Conservation (phyloP, 768 basidiomycete genomes). For the Leucogyrophana mollusca region DNA sequence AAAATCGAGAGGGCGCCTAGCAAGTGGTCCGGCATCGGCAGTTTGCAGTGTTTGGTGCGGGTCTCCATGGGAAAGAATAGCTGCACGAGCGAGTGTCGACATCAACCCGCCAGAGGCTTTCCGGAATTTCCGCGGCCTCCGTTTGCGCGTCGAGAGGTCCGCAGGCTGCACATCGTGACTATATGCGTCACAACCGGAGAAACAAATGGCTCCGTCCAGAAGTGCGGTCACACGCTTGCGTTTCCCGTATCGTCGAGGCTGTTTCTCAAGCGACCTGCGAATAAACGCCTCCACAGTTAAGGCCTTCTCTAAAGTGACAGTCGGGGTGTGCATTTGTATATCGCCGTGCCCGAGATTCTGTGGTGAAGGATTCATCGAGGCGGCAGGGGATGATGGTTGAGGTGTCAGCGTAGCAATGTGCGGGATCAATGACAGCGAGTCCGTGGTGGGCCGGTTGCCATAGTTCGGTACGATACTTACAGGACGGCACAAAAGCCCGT, state of each 20-base stretch:
- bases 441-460: too few species aligned
- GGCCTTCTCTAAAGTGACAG: too few species aligned
- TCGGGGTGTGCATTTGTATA: too few species aligned
- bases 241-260: background rate
- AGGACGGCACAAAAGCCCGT: too few species aligned
- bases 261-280: constrained; percentile 6
- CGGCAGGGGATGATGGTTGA: constrained; percentile 2
- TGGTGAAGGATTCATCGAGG: background rate
- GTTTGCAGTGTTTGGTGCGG: constrained; percentile 16
- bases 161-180: constrained; percentile 4
- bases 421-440: constrained; percentile 14
- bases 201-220: background rate
- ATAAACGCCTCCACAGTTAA: constrained; percentile 29
- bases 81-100: constrained; percentile 21
- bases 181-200: constrained; percentile 16
- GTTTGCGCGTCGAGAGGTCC: background rate
- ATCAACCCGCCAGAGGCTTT: constrained; percentile 8
- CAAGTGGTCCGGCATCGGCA: constrained; percentile 6
- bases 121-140: background rate
- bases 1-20: constrained; percentile 25
- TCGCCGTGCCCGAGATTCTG: too few species aligned
- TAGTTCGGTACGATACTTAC: too few species aligned
- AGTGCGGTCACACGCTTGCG: background rate
- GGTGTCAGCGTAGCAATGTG: constrained; percentile 15
- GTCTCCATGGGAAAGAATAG: constrained; percentile 24